phyloP scores from a whole-genome alignment of 2,329 filamentous ascomycete genomes.

The Trichoderma harzianum region DNA sequence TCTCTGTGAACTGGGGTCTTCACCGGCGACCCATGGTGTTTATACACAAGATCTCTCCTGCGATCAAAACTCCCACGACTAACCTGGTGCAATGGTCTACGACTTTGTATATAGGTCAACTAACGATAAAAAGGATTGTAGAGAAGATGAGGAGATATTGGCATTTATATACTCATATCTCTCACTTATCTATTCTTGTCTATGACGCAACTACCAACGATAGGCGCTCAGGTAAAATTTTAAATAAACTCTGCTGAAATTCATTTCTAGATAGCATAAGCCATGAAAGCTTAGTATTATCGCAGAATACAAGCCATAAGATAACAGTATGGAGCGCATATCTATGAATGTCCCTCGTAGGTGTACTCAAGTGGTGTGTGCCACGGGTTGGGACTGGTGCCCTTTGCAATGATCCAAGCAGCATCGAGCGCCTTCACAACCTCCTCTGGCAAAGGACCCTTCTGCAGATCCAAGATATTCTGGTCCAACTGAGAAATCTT shows the following conservation, averaged over 20 bases:
- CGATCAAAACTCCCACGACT: not conserved
- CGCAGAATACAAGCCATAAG: not conserved
- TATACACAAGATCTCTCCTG: not conserved
- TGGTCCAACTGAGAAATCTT: slow-evolving; percentile 46
- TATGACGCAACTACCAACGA: not conserved
- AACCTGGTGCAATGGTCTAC: not conserved
- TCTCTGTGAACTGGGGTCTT: not conserved
- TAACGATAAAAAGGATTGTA: not conserved
- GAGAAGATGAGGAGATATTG: not conserved
- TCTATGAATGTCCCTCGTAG: slow-evolving; percentile 11
- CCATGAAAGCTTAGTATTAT: not conserved
- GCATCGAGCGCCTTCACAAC: slow-evolving; percentile 46
- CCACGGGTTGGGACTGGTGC: slow-evolving; percentile 7
- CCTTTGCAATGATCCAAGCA: slow-evolving; percentile 8
- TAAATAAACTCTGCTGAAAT: not conserved
- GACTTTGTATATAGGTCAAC: not conserved
- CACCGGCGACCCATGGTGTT: not conserved
- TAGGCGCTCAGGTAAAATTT: not conserved
- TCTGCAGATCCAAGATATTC: slow-evolving; percentile 49
- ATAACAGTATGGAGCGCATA: not conserved
- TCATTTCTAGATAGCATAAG: not conserved
- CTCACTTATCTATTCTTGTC: not conserved
- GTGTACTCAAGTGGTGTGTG: slow-evolving; percentile 4
- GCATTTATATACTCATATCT: not conserved
- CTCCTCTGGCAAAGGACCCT: slow-evolving; percentile 67